Conservation (phyloP, 1,284 basidiomycete species). For the Phellinidium pouzarii region DNA sequence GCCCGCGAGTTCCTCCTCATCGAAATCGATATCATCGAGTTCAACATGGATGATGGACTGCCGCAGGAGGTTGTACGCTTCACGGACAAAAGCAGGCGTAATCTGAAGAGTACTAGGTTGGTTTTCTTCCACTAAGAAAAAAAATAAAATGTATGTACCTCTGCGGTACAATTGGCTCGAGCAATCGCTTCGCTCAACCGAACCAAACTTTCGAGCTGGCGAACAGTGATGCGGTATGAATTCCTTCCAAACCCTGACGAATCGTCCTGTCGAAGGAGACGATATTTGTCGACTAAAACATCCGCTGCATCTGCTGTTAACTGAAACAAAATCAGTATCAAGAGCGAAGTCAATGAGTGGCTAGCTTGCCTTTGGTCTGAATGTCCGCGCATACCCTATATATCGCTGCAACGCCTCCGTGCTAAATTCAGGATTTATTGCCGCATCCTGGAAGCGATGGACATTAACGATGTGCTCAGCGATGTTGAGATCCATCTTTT, state of each 20-base stretch:
- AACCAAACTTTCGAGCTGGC: conserved; percentile 96
- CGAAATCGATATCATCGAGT: conserved; percentile 97
- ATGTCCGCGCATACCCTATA: conserved; percentile 94
- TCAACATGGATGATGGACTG: conserved; percentile 99
- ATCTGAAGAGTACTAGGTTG: conserved; percentile 46
- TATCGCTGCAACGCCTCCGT: conserved; percentile 96
- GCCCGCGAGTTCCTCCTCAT: conserved; percentile 80
- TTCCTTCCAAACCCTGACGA: conserved; percentile 81
- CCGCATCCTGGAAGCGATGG: conserved; percentile 91
- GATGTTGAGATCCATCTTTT: conserved; percentile 87
- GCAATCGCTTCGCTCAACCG: conserved; percentile 96
- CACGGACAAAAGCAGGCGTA: conserved; percentile 87
- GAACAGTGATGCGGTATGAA: conserved; percentile 93
- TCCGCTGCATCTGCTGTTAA: conserved; percentile 90
- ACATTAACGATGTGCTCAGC: conserved; percentile 98
- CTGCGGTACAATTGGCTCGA: conserved; percentile 88
- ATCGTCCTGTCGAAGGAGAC: conserved; percentile 89
- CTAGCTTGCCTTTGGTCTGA: conserved; percentile 79
- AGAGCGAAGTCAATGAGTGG: neutral
- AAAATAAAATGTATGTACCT: conserved; percentile 42
- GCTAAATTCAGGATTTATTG: conserved; percentile 93
- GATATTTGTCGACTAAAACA: conserved; percentile 94
- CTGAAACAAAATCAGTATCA: conserved; percentile 33
- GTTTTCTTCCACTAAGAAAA: neutral
- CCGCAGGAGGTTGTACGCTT: conserved; percentile 88